These are phyloP conservation scores for Exophiala phaeomuriformis DNA, from an alignment of 2,329 filamentous ascomycete genomes.

Conservation along the genomic window DNA sequence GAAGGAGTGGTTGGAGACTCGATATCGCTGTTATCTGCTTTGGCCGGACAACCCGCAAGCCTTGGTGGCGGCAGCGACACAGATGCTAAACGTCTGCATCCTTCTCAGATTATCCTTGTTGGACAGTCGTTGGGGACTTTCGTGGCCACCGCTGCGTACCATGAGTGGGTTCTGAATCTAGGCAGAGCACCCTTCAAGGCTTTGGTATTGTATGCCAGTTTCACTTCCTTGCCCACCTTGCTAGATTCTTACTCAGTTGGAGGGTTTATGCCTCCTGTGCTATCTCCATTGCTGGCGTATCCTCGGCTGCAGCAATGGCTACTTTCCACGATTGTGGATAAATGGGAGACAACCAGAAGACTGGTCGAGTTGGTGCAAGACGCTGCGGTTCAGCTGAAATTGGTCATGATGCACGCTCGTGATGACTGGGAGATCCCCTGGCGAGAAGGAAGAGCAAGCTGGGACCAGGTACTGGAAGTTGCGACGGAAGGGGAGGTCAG, in stretches of 20 bases:
- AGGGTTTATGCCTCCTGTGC: slow-evolving; percentile 65
- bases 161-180: slow-evolving; percentile 45
- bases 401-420: slow-evolving; percentile 70
- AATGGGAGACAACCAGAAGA: slow-evolving; percentile 66
- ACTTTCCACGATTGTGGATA: slow-evolving; percentile 61
- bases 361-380: slow-evolving; percentile 52
- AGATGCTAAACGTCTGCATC: slow-evolving; percentile 46
- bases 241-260: slow-evolving; percentile 69
- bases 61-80: background rate
- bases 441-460: slow-evolving; percentile 39
- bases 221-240: slow-evolving; percentile 65
- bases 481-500: slow-evolving; percentile 22
- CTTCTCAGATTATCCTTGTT: slow-evolving; percentile 67
- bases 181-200: slow-evolving; percentile 62
- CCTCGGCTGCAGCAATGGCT: slow-evolving; percentile 58
- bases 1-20: slow-evolving; percentile 74
- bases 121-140: slow-evolving; percentile 88
- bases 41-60: slow-evolving; percentile 38
- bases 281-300: slow-evolving; percentile 65
- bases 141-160: slow-evolving; percentile 62
- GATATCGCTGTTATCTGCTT: slow-evolving; percentile 62
- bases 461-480: slow-evolving; percentile 31
- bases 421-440: slow-evolving; percentile 80
- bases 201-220: slow-evolving; percentile 70
- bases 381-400: slow-evolving; percentile 48